phyloP scores from a whole-genome alignment of 2,329 filamentous ascomycete species.

The Drechmeria coniospora region DNA sequence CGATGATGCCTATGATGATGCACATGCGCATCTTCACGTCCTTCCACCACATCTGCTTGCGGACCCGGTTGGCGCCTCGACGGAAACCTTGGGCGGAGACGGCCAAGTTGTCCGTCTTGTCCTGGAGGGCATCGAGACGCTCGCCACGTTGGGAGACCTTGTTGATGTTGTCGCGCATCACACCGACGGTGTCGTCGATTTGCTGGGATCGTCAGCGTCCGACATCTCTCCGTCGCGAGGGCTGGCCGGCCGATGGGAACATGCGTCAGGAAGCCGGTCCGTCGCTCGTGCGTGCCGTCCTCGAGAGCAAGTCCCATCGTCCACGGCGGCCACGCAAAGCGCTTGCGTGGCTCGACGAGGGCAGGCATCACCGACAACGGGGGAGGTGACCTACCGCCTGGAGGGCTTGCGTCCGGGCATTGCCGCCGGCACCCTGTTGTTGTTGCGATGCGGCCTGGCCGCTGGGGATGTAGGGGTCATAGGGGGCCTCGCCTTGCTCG shows the following conservation, averaged over 20 bases:
- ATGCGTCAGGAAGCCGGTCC: no score
- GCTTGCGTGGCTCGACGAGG: not conserved
- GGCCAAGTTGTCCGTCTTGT: conserved; percentile 90
- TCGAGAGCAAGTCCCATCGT: no score
- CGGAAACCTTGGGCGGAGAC: conserved; percentile 90
- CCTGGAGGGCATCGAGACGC: conserved; percentile 71
- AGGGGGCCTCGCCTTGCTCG: conserved; percentile 47
- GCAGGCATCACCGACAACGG: not conserved
- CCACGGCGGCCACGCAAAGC: no score
- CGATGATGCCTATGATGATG: conserved; percentile 76
- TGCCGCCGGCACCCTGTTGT: conserved; percentile 28
- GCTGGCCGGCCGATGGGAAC: no score
- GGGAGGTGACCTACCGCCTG: conserved; percentile 55
- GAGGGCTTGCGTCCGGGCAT: conserved; percentile 45
- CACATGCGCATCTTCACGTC: conserved; percentile 99
- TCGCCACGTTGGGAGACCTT: conserved; percentile 90
- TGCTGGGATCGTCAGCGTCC: conserved; percentile 41
- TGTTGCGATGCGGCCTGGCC: conserved; percentile 33
- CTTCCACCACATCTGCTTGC: conserved; percentile 99
- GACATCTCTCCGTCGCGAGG: not conserved
- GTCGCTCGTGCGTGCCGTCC: no score
- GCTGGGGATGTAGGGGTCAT: conserved; percentile 79
- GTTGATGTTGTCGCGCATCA: conserved; percentile 96
- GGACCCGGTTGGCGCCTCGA: conserved; percentile 86
- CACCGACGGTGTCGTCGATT: conserved; percentile 90